Conservation (phyloP, 2,329 filamentous ascomycete genomes). For the Diatrype stigma region DNA sequence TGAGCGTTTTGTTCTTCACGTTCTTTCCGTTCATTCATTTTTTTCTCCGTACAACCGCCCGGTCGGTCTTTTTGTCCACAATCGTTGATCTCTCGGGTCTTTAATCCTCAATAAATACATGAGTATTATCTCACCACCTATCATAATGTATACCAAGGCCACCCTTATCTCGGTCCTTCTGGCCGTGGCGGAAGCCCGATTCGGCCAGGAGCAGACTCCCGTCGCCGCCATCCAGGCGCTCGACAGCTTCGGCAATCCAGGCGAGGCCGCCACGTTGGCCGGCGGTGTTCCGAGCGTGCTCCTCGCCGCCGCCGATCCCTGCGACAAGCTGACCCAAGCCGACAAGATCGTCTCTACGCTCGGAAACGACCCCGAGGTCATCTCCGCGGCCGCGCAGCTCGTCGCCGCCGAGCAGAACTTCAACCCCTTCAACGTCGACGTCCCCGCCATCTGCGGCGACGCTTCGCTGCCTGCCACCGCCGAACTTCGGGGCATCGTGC, state of each 20-base stretch:
- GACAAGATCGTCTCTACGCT: constrained; percentile 61
- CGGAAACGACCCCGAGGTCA: constrained; percentile 54
- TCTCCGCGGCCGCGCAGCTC: constrained; percentile 58
- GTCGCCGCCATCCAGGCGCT: constrained; percentile 52
- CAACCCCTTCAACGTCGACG: constrained; percentile 59
- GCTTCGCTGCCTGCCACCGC: constrained; percentile 56
- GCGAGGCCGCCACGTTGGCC: constrained; percentile 59
- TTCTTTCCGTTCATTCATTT: constrained; percentile 27
- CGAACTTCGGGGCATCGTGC: constrained; percentile 61
- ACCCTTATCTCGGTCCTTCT: constrained; percentile 36
- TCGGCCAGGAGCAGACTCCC: constrained; percentile 59
- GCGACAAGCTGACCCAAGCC: constrained; percentile 61
- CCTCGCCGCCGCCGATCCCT: constrained; percentile 61
- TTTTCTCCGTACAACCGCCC: constrained; percentile 24
- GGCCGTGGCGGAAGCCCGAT: constrained; percentile 49
- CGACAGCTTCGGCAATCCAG: constrained; percentile 50
- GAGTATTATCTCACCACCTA: constrained; percentile 6
- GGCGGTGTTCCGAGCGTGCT: constrained; percentile 59
- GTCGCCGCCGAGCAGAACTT: constrained; percentile 70
- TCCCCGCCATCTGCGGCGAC: constrained; percentile 62
- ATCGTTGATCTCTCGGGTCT: no score
- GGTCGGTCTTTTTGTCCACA: constrained; percentile 27
- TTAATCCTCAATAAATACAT: no score
- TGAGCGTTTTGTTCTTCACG: constrained; percentile 33
- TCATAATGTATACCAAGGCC: constrained; percentile 41